Conservation (phyloP, 805 yeast species). For the Teunomyces gatunensis region DNA sequence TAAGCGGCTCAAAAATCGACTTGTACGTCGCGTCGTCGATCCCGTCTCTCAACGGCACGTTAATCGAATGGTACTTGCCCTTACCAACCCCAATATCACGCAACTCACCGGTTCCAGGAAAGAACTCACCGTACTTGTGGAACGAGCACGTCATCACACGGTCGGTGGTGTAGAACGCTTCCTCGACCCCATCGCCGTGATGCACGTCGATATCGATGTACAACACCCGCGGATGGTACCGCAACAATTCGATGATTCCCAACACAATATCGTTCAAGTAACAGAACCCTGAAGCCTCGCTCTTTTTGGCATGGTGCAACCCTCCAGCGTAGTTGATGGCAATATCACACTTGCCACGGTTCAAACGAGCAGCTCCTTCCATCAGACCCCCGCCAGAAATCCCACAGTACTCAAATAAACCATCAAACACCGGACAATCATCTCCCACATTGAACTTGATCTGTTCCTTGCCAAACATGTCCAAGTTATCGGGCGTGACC, state of each 20-base stretch:
- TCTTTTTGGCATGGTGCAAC: conserved; percentile 87
- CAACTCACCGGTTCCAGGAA: conserved; percentile 90
- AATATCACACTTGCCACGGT: conserved; percentile 80
- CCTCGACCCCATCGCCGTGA: conserved; percentile 95
- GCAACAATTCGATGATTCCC: conserved; percentile 72
- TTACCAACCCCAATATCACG: conserved; percentile 81
- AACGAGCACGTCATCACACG: conserved; percentile 88
- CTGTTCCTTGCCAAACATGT: conserved; percentile 82
- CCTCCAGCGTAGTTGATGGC: conserved; percentile 96
- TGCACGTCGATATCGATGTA: conserved; percentile 90
- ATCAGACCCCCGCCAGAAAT: conserved; percentile 86
- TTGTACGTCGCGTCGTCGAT: conserved; percentile 88
- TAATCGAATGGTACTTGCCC: conserved; percentile 80
- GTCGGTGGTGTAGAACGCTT: conserved; percentile 89
- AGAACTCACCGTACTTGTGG: conserved; percentile 90
- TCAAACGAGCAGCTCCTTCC: conserved; percentile 84
- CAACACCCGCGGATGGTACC: conserved; percentile 81
- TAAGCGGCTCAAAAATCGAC: conserved; percentile 85
- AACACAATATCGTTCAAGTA: conserved; percentile 87
- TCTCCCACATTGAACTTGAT: conserved; percentile 94
- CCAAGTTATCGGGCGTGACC: conserved; percentile 90
- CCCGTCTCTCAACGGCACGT: conserved; percentile 88
- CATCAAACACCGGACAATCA: conserved; percentile 81
- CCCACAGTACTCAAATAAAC: conserved; percentile 70
- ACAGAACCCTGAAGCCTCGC: conserved; percentile 88